A percentile compares a stretch with the other conserved stretches of the same genome.
phyloP scores from a whole-genome alignment of 75 land plant species.

The Ceratopteris richardii region DNA sequence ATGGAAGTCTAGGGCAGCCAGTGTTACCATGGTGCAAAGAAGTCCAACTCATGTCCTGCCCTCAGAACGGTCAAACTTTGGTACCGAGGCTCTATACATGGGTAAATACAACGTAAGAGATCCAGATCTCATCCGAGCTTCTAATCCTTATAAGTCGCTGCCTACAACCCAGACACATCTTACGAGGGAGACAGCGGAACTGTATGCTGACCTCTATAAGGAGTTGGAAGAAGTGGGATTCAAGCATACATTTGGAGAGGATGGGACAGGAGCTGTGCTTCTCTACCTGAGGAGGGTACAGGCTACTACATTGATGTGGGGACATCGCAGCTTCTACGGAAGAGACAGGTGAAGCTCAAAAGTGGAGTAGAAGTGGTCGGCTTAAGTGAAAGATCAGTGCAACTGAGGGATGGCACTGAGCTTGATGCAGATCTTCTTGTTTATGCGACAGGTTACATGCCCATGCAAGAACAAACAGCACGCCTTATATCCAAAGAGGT shows the following conservation, averaged over 20 bases:
- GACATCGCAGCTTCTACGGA: background rate
- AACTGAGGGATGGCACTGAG: slow-evolving; percentile 3
- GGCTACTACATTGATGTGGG: slow-evolving; percentile 15
- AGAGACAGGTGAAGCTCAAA: slow-evolving; percentile 1
- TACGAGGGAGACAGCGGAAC: background rate
- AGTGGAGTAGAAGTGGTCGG: background rate
- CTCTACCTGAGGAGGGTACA: slow-evolving; percentile 7
- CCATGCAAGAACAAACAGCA: slow-evolving; percentile 6
- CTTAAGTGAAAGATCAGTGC: background rate
- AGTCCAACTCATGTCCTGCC: slow-evolving; percentile 6
- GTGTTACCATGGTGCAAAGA: slow-evolving; percentile 14
- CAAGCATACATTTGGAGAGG: slow-evolving; percentile 15
- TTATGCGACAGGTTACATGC: slow-evolving; percentile 10
- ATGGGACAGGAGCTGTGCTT: slow-evolving; percentile 3
- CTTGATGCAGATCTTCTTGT: slow-evolving; percentile 5
- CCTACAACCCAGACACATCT: background rate
- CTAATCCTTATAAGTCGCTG: slow-evolving; percentile 4
- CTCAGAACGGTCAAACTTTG: background rate
- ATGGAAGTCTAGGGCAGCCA: slow-evolving; percentile 9
- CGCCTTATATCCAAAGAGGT: slow-evolving; percentile 12
- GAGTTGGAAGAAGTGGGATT: slow-evolving; percentile 2
- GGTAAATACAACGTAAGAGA: background rate
- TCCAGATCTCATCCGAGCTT: slow-evolving; percentile 2
- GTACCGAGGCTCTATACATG: background rate
- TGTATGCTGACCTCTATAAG: slow-evolving; percentile 7